These are phyloP conservation scores for Amylocarpus encephaloides DNA, from an alignment of 2,329 filamentous ascomycete species.

Conservation along the genomic window DNA sequence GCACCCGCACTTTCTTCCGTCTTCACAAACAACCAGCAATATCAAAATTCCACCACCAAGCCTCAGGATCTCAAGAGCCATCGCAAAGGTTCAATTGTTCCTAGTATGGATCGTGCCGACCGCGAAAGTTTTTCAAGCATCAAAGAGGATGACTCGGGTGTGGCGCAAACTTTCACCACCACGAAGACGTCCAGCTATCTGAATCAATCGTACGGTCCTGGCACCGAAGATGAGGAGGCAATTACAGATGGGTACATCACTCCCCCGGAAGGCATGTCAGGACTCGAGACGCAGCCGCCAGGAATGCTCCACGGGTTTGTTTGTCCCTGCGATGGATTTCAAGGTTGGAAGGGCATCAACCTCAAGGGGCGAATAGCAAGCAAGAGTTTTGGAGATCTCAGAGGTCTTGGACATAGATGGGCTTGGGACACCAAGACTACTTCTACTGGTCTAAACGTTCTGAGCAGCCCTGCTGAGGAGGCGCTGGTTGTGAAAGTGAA, in stretches of 20 bases:
- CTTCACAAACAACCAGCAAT: not conserved
- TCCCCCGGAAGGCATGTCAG: conserved; percentile 9
- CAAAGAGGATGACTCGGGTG: conserved; percentile 26
- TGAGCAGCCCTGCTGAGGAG: not conserved
- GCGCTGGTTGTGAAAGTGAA: conserved; percentile 12
- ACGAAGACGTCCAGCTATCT: conserved; percentile 57
- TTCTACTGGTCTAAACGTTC: not conserved
- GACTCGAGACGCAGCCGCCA: conserved; percentile 38
- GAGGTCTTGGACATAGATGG: conserved; percentile 50
- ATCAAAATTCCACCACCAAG: not conserved
- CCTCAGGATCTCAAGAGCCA: not conserved
- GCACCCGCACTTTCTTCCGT: not conserved
- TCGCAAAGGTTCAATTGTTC: conserved; percentile 3
- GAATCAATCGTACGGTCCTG: conserved; percentile 21
- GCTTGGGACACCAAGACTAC: conserved; percentile 32
- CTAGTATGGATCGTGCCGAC: conserved; percentile 25
- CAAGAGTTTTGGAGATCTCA: conserved; percentile 55
- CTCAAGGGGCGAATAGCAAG: conserved; percentile 50
- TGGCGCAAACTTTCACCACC: conserved; percentile 57
- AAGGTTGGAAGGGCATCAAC: conserved; percentile 57
- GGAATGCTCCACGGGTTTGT: conserved; percentile 53
- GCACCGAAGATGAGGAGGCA: conserved; percentile 42
- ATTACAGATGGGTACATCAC: conserved; percentile 38
- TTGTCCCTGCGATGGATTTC: conserved; percentile 51
- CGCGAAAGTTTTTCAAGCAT: conserved; percentile 29